Percentiles rank a stretch among this genome's conserved stretches.
Conservation (phyloP, 306 rosid species). For the Cyclanthera cordifolia region DNA sequence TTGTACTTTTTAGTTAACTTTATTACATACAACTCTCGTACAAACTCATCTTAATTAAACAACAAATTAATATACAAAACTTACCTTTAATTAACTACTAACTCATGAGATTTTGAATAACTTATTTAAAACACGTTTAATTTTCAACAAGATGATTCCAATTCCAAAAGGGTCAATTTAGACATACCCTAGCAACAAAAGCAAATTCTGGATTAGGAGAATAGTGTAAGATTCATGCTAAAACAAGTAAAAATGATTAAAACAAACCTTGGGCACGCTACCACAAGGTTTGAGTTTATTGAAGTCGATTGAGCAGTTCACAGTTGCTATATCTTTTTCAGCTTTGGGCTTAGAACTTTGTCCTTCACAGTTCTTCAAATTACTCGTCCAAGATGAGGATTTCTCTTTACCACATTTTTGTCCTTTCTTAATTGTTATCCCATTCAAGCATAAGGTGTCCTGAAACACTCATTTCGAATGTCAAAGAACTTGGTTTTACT, state of each 20-base stretch:
- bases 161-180: slow-evolving; percentile 1
- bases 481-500: slow-evolving; percentile 13
- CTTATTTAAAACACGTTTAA: too few relatives aligned
- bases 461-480: slow-evolving; percentile 27
- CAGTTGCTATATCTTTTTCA: slow-evolving; percentile 24
- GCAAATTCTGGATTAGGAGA: not conserved
- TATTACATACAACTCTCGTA: too few relatives aligned
- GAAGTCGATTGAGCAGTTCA: slow-evolving; percentile 31
- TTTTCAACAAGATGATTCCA: too few relatives aligned
- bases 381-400: slow-evolving; percentile 27
- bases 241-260: slow-evolving; percentile 4
- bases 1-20: too few relatives aligned
- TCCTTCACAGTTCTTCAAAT: slow-evolving; percentile 20
- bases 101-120: too few relatives aligned
- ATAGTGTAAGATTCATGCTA: not conserved
- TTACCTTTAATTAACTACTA: too few relatives aligned
- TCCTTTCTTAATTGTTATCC: slow-evolving; percentile 71
- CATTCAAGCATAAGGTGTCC: slow-evolving; percentile 67
- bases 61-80: too few relatives aligned
- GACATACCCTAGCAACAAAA: not conserved
- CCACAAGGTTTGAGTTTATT: slow-evolving; percentile 48
- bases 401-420: slow-evolving; percentile 78
- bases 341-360: slow-evolving; percentile 23
- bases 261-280: slow-evolving; percentile 57
- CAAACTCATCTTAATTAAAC: too few relatives aligned